Evolutionary conservation across 108 stramenopile species (phyloP).

Genomic region (Cyclostephanos tholiformis): DNA sequence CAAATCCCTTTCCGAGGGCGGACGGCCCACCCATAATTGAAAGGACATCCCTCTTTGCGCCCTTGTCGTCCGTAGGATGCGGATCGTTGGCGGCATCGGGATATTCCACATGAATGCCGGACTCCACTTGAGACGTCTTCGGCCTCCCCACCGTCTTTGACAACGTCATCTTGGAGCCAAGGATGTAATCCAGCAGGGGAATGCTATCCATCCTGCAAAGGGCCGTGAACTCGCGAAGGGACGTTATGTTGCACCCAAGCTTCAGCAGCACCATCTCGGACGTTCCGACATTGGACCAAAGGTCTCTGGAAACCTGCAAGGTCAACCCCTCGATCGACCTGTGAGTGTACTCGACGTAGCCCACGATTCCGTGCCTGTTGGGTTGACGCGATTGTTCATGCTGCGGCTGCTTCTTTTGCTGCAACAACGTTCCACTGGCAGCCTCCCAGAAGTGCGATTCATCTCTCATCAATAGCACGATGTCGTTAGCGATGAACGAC

Average conservation of each 20-base stretch:
- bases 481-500: constrained; percentile 46
- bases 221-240: constrained; percentile 83
- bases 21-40: constrained; percentile 69
- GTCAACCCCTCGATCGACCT: constrained; percentile 57
- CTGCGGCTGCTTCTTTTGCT: constrained; percentile 19
- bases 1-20: constrained; percentile 83
- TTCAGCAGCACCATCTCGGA: constrained; percentile 64
- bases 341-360: constrained; percentile 65
- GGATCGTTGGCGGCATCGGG: constrained; percentile 14
- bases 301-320: constrained; percentile 65
- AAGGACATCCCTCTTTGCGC: constrained; percentile 51
- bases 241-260: constrained; percentile 77
- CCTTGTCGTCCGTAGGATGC: constrained; percentile 13
- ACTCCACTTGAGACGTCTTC: background rate
- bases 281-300: constrained; percentile 58
- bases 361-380: constrained; percentile 53
- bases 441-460: constrained; percentile 39
- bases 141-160: background rate
- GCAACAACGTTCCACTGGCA: constrained; percentile 39
- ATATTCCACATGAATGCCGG: constrained; percentile 1
- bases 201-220: constrained; percentile 69
- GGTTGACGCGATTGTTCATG: background rate
- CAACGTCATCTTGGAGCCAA: constrained; percentile 59
- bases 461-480: constrained; percentile 36
- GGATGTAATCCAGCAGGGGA: constrained; percentile 65